Base-by-base conservation (phyloP, 2,329 filamentous ascomycete genomes). In the Orbilia oligospora region DNA sequence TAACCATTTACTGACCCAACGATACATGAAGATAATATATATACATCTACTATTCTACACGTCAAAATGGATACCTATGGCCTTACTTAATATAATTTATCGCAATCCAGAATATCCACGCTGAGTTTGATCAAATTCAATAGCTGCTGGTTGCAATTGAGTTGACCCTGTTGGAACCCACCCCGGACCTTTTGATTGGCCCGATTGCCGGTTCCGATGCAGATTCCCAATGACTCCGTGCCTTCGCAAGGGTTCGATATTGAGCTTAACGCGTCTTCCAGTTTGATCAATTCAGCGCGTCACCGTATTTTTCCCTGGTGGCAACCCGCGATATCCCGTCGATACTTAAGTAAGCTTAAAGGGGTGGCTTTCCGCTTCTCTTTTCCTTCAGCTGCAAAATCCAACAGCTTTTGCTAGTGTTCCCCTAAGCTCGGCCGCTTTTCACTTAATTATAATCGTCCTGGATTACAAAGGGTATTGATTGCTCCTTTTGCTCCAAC, bases 241-340 rank as follows among this genome's bases (percentile, higher is more conserved):
- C 49, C 44, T 14, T 24, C n/a, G 30, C 71, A 10, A 46, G 71
- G 71, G 64, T 36, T 41, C 30, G 44, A 18, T 18, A 71, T 68
- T 41, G 61, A 67, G 49, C 72, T 69, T 77, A 68, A 71, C 73
- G 73, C 73, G 73, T 77, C 66, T 67, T 66, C 65, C 66, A 8
- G 41, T 68, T 71, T 63, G 70, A 33, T 58, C 46, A 30, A 33
- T 24, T 22, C 48, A 77, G 72, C 72, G 72, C 72, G 72, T 76
- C 72, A 71, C 66, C 58, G 22, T 61, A 48, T 71, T 76, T 66
- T 71, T 36, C 56, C 41, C 65, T 76, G 64, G 72, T 76, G 72
- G 72, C 72, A 67, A 76, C 49, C 65, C 38, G 41, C 41, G 55
- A 46, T 22, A 63, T 49, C 22, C 51, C 56, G 64, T 44, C 64